Percentiles rank a stretch among this genome's conserved stretches.
Evolutionary conservation across 2,329 filamentous ascomycete genomes (phyloP).

Genomic region (Myriosclerotinia duriaeana): DNA sequence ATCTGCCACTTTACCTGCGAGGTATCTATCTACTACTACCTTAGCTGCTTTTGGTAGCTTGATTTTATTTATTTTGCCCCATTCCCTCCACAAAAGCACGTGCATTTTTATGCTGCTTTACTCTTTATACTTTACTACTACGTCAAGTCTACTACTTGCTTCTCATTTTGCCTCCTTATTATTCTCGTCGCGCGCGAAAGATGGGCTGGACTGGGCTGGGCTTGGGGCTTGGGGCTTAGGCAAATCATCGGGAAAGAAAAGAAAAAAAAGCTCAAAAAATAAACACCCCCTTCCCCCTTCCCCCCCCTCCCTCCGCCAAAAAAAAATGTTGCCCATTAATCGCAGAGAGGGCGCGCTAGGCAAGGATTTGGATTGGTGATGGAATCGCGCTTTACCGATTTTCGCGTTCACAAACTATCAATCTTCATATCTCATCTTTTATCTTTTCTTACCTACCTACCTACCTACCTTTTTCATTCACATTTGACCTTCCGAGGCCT

Average conservation of each 20-base stretch:
- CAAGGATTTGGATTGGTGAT: conserved; percentile 18
- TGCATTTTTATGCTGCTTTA: conserved; percentile 15
- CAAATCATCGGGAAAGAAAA: conserved; percentile 9
- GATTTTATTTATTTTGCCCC: conserved; percentile 8
- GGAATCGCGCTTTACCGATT: conserved; percentile 18
- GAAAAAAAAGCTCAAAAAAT: no score
- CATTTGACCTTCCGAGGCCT: background rate
- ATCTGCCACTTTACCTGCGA: background rate
- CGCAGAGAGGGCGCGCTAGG: conserved; percentile 6
- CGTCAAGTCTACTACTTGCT: no score
- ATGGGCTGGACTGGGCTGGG: background rate
- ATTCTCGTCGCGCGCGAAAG: conserved; percentile 3
- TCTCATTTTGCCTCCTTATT: background rate
- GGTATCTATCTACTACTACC: background rate
- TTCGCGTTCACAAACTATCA: conserved; percentile 18
- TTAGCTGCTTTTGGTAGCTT: conserved; percentile 22
- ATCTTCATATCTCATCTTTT: background rate
- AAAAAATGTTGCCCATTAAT: conserved; percentile 1
- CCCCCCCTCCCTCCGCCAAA: background rate
- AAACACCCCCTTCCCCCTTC: no score
- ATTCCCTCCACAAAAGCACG: conserved; percentile 25
- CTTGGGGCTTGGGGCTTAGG: background rate
- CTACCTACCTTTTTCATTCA: conserved; percentile 3
- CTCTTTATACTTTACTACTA: no score
- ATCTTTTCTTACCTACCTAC: background rate